Percentiles rank a stretch among this genome's conserved stretches.
These are phyloP conservation scores for Apostasia shenzhenica DNA, from an alignment of 106 monocot genomes.

Conservation along the genomic window DNA sequence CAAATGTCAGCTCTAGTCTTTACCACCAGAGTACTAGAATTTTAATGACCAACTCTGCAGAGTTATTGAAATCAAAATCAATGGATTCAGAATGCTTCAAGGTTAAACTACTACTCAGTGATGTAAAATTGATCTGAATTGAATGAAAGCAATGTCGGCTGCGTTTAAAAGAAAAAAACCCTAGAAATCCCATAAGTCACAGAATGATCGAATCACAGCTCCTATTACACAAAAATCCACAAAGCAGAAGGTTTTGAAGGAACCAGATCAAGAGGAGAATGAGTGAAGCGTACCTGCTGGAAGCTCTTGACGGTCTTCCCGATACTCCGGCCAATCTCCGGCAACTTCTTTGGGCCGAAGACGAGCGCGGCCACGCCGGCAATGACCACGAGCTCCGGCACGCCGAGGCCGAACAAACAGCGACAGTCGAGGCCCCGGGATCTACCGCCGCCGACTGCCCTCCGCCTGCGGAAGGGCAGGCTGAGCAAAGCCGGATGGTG, in stretches of 20 bases:
- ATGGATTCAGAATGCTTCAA: too few species aligned
- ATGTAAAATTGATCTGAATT: too few species aligned
- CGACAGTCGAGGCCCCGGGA: constrained; percentile 29
- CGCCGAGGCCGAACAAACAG: constrained; percentile 91
- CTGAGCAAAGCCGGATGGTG: not conserved
- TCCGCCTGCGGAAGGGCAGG: not conserved
- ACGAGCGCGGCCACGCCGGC: constrained; percentile 88
- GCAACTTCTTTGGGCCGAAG: constrained; percentile 91
- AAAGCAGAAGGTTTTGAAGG: not conserved
- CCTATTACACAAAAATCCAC: not conserved
- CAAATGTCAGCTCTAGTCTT: too few species aligned
- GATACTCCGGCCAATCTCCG: constrained; percentile 79
- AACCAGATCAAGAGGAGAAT: not conserved
- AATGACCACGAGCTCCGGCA: constrained; percentile 91
- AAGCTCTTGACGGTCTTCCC: constrained; percentile 97
- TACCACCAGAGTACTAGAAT: too few species aligned
- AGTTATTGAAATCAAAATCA: too few species aligned
- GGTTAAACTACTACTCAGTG: too few species aligned
- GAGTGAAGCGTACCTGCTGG: constrained; percentile 52
- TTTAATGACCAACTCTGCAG: too few species aligned
- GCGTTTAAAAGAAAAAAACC: too few species aligned
- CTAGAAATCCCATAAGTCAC: too few species aligned
- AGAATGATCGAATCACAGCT: not conserved
- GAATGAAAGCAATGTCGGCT: too few species aligned
- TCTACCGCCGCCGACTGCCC: not conserved